Base-by-base conservation (phyloP, 2,329 filamentous ascomycete species). In the Verticillium tricorpus region DNA sequence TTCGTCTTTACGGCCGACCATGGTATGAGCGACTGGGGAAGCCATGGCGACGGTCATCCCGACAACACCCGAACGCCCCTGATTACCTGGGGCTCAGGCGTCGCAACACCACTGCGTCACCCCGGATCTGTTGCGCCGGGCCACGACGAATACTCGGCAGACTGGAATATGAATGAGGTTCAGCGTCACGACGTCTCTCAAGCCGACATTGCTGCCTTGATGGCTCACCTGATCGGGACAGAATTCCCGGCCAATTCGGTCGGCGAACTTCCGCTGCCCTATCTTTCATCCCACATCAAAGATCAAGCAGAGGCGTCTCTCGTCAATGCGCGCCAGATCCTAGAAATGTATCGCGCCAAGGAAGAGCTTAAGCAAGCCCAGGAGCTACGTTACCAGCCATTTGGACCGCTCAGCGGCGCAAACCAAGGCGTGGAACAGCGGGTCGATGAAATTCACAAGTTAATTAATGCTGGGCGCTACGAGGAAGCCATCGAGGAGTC, bases 21-120 rank as follows among this genome's bases (percentile, higher is more conserved):
- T 74, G 95, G 95, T 19, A 99, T 99, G 95, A 98, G 92, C 71
- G 95, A 99, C 75, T 97, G 91, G 89, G 95, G 96, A n/a, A 98
- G 93, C 69, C 96, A 99, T 73, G 96, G 96, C 40, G 95, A 99
- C 74, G 95, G 95, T 8, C 93, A 99, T 75, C 95, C 95, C 0
- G 91, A 99, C 74, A 99, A 98, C 70, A 99, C 95, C 3, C 86
- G 95, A 58, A 99, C 95, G 0, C 95, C 95, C 1, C 80, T 99
- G 35, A 91, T 99, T 67, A 88, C 85, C 2, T 99, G 95, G 95
- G 95, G 95, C 12, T 92, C 95, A 60, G 95, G 95, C 9, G 86
- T 98, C 45, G 92, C 93, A 3, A 84, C 85, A 66, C 95, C 95
- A 1, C 78, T 87, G 57, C 77, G 86, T 2, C 79, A 81, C 35